These are phyloP conservation scores for Boletus edulis DNA, from an alignment of 768 basidiomycete genomes.

Conservation along the genomic window DNA sequence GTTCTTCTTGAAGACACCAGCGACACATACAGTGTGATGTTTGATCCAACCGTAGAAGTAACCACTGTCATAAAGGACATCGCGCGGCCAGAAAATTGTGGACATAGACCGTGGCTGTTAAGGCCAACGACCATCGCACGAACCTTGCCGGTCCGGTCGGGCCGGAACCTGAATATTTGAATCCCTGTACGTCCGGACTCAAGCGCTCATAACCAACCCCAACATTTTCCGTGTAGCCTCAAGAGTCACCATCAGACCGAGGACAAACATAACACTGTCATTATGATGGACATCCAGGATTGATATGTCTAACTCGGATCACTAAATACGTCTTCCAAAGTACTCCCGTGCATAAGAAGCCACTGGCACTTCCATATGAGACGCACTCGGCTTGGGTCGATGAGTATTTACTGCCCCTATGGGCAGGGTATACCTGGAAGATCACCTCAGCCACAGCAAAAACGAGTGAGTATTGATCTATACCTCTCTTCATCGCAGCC, in stretches of 20 bases:
- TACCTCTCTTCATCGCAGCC: constrained; percentile 97
- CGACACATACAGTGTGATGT: constrained; percentile 46
- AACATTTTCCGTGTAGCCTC: too few species aligned
- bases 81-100: constrained; percentile 58
- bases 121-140: too few species aligned
- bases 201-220: too few species aligned
- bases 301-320: background rate
- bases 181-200: too few species aligned
- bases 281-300: background rate
- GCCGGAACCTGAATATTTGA: background rate
- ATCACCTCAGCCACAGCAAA: background rate
- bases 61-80: constrained; percentile 43
- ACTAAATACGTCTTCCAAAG: constrained; percentile 26
- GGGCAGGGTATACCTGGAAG: constrained; percentile 74
- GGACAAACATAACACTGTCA: too few species aligned
- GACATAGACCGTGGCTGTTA: constrained; percentile 23
- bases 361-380: constrained; percentile 19
- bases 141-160: constrained; percentile 9
- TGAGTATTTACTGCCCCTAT: constrained; percentile 95
- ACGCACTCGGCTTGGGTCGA: constrained; percentile 51
- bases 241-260: too few species aligned
- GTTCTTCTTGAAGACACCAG: constrained; percentile 42
- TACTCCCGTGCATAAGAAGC: constrained; percentile 35
- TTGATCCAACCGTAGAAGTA: constrained; percentile 59
- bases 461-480: constrained; percentile 1